These are phyloP conservation scores for Saccharomycopsis fermentans DNA, from an alignment of 805 yeast genomes.

Conservation along the genomic window DNA sequence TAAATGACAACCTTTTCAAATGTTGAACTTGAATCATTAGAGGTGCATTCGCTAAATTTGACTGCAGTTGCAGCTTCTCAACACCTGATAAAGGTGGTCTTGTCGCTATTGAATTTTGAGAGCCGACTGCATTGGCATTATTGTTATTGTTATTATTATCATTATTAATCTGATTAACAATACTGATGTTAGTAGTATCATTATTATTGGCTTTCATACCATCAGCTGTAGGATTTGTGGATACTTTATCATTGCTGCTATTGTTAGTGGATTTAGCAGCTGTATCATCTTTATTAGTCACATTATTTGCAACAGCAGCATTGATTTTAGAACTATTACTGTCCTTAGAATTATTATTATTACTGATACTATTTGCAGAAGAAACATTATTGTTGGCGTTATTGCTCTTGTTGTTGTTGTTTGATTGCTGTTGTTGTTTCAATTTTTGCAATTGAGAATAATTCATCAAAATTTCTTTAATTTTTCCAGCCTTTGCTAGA, in stretches of 20 bases:
- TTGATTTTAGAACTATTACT: background rate
- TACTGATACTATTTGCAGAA: background rate
- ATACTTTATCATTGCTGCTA: background rate
- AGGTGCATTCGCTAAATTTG: constrained; percentile 2
- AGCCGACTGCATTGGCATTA: background rate
- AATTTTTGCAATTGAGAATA: constrained; percentile 9
- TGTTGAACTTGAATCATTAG: constrained; percentile 12
- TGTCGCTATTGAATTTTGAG: background rate
- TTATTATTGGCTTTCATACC: background rate
- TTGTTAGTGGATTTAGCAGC: background rate
- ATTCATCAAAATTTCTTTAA: constrained; percentile 10
- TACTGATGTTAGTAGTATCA: background rate
- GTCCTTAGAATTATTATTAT: background rate
- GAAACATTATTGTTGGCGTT: background rate
- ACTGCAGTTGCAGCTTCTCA: background rate
- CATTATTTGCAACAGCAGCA: background rate
- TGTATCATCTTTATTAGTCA: background rate
- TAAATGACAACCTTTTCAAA: constrained; percentile 4
- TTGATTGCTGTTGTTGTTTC: constrained; percentile 11
- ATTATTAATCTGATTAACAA: background rate
- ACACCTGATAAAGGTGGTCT: background rate
- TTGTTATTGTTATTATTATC: constrained; percentile 1
- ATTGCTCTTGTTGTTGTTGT: background rate
- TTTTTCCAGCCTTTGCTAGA: constrained; percentile 12
- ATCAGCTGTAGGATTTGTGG: background rate